Percentiles rank a stretch among this genome's conserved stretches.
phyloP scores from a whole-genome alignment of 73 alveolate species.

The Paramecium caudatum region DNA sequence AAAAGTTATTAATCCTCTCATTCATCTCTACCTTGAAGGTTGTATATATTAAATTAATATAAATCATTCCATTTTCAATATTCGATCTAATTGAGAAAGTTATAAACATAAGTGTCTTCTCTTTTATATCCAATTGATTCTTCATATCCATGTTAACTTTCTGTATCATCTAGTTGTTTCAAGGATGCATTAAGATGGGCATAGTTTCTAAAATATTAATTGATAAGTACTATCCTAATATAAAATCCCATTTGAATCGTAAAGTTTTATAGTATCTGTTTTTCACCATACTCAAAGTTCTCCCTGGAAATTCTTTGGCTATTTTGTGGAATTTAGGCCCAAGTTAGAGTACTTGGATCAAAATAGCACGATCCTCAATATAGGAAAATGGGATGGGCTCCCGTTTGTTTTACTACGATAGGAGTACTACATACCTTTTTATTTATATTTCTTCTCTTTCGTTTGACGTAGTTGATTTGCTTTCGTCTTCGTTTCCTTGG shows the following conservation, averaged over 20 bases:
- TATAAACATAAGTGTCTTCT: too few relatives aligned
- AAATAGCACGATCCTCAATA: background rate
- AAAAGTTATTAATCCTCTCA: too few relatives aligned
- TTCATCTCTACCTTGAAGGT: too few relatives aligned
- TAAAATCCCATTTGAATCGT: constrained; percentile 24
- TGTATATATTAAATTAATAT: too few relatives aligned
- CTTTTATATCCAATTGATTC: too few relatives aligned
- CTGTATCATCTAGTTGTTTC: too few relatives aligned
- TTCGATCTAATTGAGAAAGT: too few relatives aligned
- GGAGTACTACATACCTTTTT: background rate
- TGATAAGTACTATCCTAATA: constrained; percentile 33
- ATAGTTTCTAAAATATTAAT: background rate
- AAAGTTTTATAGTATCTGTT: constrained; percentile 40
- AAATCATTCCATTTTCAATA: too few relatives aligned
- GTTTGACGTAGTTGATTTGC: background rate
- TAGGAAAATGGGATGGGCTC: constrained; percentile 12
- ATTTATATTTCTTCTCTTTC: background rate
- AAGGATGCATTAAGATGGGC: background rate
- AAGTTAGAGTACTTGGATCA: background rate
- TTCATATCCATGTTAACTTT: too few relatives aligned
- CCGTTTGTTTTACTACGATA: background rate
- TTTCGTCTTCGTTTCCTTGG: constrained; percentile 32
- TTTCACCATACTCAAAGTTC: constrained; percentile 57
- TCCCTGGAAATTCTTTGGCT: background rate
- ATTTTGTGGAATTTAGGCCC: constrained; percentile 47